Conservation (phyloP, 805 yeast species). For the Naumovozyma castellii region DNA sequence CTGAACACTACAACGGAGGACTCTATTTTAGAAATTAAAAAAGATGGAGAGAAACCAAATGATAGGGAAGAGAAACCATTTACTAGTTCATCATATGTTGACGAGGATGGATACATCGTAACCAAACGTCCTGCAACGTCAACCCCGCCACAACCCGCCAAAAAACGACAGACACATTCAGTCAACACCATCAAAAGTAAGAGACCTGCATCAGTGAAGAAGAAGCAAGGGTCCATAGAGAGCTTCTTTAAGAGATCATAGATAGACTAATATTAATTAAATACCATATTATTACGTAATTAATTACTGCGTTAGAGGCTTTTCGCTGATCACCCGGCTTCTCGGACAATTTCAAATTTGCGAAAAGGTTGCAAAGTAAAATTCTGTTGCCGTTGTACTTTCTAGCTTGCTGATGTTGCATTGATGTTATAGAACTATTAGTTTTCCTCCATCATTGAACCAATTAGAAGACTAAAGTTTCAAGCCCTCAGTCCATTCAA, state of each 20-base stretch:
- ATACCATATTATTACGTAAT: not conserved
- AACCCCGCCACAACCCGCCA: constrained; percentile 6
- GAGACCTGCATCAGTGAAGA: constrained; percentile 10
- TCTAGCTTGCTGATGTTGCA: not conserved
- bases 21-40: constrained; percentile 16
- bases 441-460: too few species aligned
- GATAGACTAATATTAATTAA: not conserved
- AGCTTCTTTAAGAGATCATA: constrained; percentile 22
- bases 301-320: not conserved
- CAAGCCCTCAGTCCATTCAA: not conserved
- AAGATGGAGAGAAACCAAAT: constrained; percentile 1
- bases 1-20: constrained; percentile 29
- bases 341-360: not conserved
- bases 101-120: constrained; percentile 29
- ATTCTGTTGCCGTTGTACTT: not conserved
- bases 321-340: not conserved
- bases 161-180: constrained; percentile 2
- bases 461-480: not conserved
- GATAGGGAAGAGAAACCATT: constrained; percentile 1
- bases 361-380: not conserved
- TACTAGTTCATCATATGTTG: constrained; percentile 16
- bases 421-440: not conserved
- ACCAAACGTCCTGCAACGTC: constrained; percentile 18
- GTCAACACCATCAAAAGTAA: constrained; percentile 4
- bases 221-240: constrained; percentile 27